Conservation (phyloP, 495 filamentous ascomycete species). For the Penicillium desertorum region DNA sequence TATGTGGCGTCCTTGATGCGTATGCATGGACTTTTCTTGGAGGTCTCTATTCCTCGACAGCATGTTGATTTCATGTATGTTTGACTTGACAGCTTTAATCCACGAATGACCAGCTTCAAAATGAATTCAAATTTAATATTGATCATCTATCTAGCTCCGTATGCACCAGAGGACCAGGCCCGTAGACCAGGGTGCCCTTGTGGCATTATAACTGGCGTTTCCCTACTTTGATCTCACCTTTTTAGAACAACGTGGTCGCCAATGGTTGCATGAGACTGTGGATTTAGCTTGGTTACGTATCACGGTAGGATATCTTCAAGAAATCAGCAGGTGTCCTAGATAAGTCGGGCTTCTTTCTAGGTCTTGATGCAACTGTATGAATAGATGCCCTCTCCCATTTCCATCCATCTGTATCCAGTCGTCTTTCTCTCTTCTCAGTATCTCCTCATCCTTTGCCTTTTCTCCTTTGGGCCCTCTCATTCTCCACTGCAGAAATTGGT, state of each 20-base stretch:
- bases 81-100: background rate
- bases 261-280: background rate
- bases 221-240: too few relatives aligned
- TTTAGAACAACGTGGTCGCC: background rate
- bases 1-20: slow-evolving; percentile 1
- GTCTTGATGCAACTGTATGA: background rate
- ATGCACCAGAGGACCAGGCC: background rate
- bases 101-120: background rate
- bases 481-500: background rate
- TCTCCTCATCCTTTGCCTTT: too few relatives aligned
- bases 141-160: background rate
- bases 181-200: background rate
- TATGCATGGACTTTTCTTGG: background rate
- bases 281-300: background rate
- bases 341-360: background rate
- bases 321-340: background rate
- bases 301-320: too few relatives aligned
- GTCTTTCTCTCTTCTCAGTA: too few relatives aligned
- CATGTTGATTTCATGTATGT: background rate
- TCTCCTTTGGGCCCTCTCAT: background rate
- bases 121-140: background rate
- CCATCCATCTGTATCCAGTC: too few relatives aligned
- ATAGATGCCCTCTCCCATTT: too few relatives aligned
- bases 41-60: background rate
- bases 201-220: background rate